These are phyloP conservation scores for Hypoxylon sp. DNA, from an alignment of 2,329 filamentous ascomycete species.

Conservation along the genomic window DNA sequence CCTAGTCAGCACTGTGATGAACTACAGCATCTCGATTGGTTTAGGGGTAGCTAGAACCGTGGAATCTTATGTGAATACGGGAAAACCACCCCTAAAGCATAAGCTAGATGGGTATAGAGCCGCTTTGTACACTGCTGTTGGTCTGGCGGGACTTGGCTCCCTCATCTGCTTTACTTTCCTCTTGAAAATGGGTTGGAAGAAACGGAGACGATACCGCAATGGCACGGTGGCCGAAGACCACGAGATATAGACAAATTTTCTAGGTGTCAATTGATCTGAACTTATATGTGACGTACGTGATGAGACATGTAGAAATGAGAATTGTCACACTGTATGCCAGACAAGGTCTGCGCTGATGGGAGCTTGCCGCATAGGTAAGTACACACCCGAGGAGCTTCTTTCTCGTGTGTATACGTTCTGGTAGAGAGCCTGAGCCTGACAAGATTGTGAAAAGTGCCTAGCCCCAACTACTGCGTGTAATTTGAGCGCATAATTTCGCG, in stretches of 20 bases:
- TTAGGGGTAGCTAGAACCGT: slow-evolving; percentile 77
- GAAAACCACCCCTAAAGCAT: slow-evolving; percentile 23
- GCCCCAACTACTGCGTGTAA: not conserved
- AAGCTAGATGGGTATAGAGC: slow-evolving; percentile 47
- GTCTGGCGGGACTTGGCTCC: slow-evolving; percentile 46
- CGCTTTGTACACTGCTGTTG: slow-evolving; percentile 46
- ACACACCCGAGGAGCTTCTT: not conserved
- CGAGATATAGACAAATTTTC: slow-evolving; percentile 16
- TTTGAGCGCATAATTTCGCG: not conserved
- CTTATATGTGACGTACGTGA: not conserved
- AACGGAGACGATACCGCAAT: slow-evolving; percentile 17
- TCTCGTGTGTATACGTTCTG: not conserved
- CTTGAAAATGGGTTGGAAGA: slow-evolving; percentile 17
- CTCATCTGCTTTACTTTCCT: slow-evolving; percentile 40
- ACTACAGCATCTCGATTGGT: slow-evolving; percentile 77
- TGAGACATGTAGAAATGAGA: too few relatives aligned
- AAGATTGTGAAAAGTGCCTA: too few relatives aligned
- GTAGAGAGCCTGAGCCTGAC: not conserved
- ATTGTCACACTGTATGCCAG: not conserved
- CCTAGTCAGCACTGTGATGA: slow-evolving; percentile 68
- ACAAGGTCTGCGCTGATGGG: not conserved
- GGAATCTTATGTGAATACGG: slow-evolving; percentile 60
- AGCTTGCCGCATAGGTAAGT: too few relatives aligned
- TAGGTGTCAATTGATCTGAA: not conserved
- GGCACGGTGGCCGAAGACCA: slow-evolving; percentile 15